Percentiles rank a stretch among this genome's conserved stretches.
Conservation (phyloP, 2,329 filamentous ascomycete genomes). For the Ophiostoma sp. region DNA sequence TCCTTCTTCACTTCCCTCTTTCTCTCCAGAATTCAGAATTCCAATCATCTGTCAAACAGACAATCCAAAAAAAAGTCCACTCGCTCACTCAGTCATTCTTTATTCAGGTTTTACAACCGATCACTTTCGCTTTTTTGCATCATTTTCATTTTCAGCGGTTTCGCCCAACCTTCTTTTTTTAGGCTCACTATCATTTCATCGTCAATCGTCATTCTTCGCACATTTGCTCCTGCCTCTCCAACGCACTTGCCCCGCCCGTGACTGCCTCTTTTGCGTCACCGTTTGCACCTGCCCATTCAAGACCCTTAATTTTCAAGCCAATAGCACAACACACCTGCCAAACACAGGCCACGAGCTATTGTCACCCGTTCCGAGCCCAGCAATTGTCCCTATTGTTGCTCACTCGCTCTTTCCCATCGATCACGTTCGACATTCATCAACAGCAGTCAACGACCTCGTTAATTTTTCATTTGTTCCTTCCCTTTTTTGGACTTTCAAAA, state of each 20-base stretch:
- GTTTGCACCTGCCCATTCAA: background rate
- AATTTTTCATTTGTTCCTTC: background rate
- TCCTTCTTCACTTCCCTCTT: background rate
- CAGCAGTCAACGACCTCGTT: background rate
- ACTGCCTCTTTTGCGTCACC: slow-evolving; percentile 16
- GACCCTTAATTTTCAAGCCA: background rate
- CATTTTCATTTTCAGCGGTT: background rate
- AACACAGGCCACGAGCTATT: slow-evolving; percentile 19
- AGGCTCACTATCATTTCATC: slow-evolving; percentile 5
- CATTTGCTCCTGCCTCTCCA: background rate
- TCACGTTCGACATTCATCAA: background rate
- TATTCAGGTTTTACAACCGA: background rate
- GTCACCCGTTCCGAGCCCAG: slow-evolving; percentile 15
- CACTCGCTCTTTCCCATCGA: slow-evolving; percentile 14
- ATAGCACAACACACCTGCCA: background rate
- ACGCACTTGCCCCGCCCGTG: slow-evolving; percentile 2
- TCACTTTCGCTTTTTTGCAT: background rate
- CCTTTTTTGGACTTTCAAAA: background rate
- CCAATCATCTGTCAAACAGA: slow-evolving; percentile 13
- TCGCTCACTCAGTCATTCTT: slow-evolving; percentile 26
- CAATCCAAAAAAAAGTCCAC: no score
- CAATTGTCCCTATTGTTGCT: slow-evolving; percentile 16
- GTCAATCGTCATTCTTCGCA: slow-evolving; percentile 2
- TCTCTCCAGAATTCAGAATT: slow-evolving; percentile 5
- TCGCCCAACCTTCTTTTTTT: background rate